Conservation (phyloP, 129 eudicot genomes). For the Pittosporum tobira region DNA sequence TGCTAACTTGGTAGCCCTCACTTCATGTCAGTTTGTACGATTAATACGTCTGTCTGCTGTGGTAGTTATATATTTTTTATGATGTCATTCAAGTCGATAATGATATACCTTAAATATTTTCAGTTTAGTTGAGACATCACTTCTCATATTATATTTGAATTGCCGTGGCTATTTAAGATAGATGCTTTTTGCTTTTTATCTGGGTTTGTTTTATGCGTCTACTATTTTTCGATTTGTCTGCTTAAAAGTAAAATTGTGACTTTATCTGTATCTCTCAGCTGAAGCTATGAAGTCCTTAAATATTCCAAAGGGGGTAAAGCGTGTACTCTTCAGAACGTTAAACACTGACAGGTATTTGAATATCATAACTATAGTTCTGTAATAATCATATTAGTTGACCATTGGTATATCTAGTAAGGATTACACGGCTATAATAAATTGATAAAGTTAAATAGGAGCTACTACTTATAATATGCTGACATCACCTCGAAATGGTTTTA, state of each 20-base stretch:
- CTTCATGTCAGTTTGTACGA: too few species aligned
- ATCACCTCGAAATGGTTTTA: not conserved
- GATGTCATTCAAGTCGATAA: too few species aligned
- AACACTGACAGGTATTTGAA: constrained; percentile 54
- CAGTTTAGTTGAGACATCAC: too few species aligned
- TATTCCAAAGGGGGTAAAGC: constrained; percentile 52
- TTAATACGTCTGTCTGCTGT: too few species aligned
- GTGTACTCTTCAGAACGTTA: constrained; percentile 54
- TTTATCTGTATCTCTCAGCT: constrained; percentile 21
- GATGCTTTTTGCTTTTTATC: not conserved
- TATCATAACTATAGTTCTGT: not conserved
- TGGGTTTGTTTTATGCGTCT: not conserved
- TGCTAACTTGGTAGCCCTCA: too few species aligned
- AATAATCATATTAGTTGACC: not conserved
- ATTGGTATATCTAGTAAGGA: not conserved
- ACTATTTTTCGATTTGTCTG: constrained; percentile 1
- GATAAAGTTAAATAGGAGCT: not conserved
- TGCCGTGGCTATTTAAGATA: too few species aligned
- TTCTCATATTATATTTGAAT: too few species aligned
- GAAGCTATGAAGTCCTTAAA: constrained; percentile 54
- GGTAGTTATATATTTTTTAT: too few species aligned
- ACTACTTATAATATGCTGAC: not conserved
- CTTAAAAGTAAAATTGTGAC: not conserved
- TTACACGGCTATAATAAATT: too few species aligned
- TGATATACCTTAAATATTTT: too few species aligned